Percentiles rank a stretch among this genome's conserved stretches.
phyloP scores from a whole-genome alignment of 129 eudicot species.

The Arctium lappa region DNA sequence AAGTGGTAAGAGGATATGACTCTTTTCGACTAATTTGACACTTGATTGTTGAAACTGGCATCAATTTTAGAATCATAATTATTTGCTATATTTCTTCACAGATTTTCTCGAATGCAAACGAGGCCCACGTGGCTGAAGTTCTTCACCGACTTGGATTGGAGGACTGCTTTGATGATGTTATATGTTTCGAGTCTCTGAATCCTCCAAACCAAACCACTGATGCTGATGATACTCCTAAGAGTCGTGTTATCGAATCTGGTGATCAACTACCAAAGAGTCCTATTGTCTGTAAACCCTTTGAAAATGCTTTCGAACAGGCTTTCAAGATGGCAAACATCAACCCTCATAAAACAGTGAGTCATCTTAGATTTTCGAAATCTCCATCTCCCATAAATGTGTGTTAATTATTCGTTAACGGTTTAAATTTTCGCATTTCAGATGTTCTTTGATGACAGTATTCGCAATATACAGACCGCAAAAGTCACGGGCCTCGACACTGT shows the following conservation, averaged over 20 bases:
- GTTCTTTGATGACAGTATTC: slow-evolving; percentile 71
- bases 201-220: slow-evolving; percentile 23
- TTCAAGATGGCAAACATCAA: slow-evolving; percentile 55
- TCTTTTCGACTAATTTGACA: not conserved
- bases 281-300: slow-evolving; percentile 78
- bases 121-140: slow-evolving; percentile 78
- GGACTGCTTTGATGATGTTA: slow-evolving; percentile 78
- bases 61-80: not conserved
- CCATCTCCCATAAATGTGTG: not conserved
- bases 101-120: slow-evolving; percentile 91
- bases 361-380: not conserved
- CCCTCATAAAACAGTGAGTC: slow-evolving; percentile 77
- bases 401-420: not conserved
- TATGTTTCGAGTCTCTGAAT: slow-evolving; percentile 82
- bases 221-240: slow-evolving; percentile 4
- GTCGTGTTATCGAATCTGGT: slow-evolving; percentile 12
- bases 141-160: slow-evolving; percentile 73
- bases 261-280: slow-evolving; percentile 44
- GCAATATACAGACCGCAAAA: slow-evolving; percentile 69
- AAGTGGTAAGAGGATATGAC: slow-evolving; percentile 26
- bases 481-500: slow-evolving; percentile 61
- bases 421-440: slow-evolving; percentile 40
- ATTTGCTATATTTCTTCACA: slow-evolving; percentile 11
- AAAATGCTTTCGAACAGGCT: slow-evolving; percentile 60
- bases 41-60: not conserved